Evolutionary conservation across 495 filamentous ascomycete genomes (phyloP), one percentile per base, ranked within the genome.

Genomic region (Aspergillus biplanus): DNA sequence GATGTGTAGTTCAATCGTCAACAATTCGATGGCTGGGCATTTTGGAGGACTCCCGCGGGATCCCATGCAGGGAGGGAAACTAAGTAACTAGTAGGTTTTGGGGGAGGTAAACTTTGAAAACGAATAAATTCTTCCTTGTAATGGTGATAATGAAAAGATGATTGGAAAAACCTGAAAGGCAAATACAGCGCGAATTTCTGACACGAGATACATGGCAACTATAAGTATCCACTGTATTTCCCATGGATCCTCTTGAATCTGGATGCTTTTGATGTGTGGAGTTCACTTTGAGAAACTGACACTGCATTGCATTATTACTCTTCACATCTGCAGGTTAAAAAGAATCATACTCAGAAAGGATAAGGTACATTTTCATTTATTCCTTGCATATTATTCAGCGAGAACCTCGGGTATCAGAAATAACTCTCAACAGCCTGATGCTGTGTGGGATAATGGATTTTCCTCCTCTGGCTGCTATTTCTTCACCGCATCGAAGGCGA

Each of bases 401-500:
- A 65, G 55, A 59, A 48, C 31, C 58, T 62, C 61, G 67, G 58
- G 56, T 63, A 60, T 32, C 33, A 47, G 48, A 37, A 52, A 62
- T 33, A 54, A 34, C 15, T 34, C 32, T 13, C 33, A 9, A 34
- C 52, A 34, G n/a, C 7, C 47, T 50, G n/a, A 8, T 21, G 8
- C 8, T 50, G 47, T 8, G n/a, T 44, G 39, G 39, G 39, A 44
- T 44, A 27, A 15, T 44, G 47, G 47, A 34, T 54, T 54, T 31
- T 34, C 32, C 12, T 33, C 33, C 21, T 11, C 35, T 47, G 33
- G 39, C 46, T 50, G 50, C 37, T 52, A 21, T 54, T 65, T 68
- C 68, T 66, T 69, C 71, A 73, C 71, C 71, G 68, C 71, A 73
- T 71, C 71, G 63, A 69, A 69, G 71, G 71, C 66, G 49, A 69